Percentiles rank a stretch among this genome's conserved stretches.
Evolutionary conservation across 352 stramenopile genomes (phyloP).

Genomic region (Phytophthora podocarpi): DNA sequence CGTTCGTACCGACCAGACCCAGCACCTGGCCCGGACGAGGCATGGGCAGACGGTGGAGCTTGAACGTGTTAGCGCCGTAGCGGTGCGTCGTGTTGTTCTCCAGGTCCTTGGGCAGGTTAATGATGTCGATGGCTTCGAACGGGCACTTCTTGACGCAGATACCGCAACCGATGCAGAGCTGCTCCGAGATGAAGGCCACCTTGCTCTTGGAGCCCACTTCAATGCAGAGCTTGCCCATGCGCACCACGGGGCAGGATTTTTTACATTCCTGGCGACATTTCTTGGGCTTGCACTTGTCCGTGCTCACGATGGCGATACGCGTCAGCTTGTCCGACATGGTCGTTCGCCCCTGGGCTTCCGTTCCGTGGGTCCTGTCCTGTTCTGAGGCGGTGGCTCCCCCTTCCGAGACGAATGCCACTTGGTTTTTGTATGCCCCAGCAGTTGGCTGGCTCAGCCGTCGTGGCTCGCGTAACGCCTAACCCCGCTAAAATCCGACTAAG

Average conservation of each 20-base stretch:
- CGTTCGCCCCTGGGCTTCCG: conserved; percentile 3
- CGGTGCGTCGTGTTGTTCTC: conserved; percentile 99
- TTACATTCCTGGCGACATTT: conserved; percentile 99
- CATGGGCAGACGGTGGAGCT: conserved; percentile 99
- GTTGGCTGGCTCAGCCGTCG: conserved; percentile 34
- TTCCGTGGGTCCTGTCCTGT: conserved; percentile 34
- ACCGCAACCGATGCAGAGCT: conserved; percentile 99
- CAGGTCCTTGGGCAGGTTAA: conserved; percentile 99
- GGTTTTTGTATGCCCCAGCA: conserved; percentile 14
- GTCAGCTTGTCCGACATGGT: conserved; percentile 93
- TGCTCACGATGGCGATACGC: conserved; percentile 98
- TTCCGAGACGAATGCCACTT: conserved; percentile 11
- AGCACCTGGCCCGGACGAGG: conserved; percentile 98
- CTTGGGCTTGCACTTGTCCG: conserved; percentile 99
- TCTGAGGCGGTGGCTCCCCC: conserved; percentile 22
- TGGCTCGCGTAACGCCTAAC: conserved; percentile 17
- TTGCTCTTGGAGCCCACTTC: conserved; percentile 97
- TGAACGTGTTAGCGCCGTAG: conserved; percentile 99
- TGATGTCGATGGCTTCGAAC: conserved; percentile 99
- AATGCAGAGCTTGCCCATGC: conserved; percentile 99
- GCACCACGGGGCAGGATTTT: conserved; percentile 98
- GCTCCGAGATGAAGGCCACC: conserved; percentile 98
- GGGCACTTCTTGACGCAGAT: conserved; percentile 99
- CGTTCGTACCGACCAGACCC: conserved; percentile 99
- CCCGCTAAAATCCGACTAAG: conserved; percentile 7